Base-by-base conservation (phyloP, 768 basidiomycete species). In the Exidia glandulosa region DNA sequence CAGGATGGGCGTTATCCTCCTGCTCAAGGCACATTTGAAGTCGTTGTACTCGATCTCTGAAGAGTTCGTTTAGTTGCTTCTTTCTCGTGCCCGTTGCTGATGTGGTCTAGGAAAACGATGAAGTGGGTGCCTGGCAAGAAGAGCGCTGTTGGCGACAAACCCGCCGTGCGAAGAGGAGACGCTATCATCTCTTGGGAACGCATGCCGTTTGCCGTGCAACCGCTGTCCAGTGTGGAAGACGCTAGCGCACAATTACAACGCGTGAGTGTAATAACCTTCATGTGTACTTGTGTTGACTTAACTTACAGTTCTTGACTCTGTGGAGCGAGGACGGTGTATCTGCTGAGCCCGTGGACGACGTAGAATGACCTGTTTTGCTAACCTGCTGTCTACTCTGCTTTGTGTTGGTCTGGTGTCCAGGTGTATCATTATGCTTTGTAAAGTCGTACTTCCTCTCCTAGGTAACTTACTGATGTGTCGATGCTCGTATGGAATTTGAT, bases 91-190 rank as follows among this genome's bases (percentile, higher is more conserved):
- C 34, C 56, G 36, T 58, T 48, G 14, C 31, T 58, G 41, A 47
- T 33, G 58, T 7, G 1, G 13, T 19, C 27, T 60, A 96, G 94
- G 48, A 98, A 96, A 88, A 93, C 93, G 64, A 77, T 80, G 52
- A 97, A 94, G 72, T 96, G 89, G 68, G 79, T 85, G 3, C 72
- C 85, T 3, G 88, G 88, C 23, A 98, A 97, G 79, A 97, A 97
- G 74, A 90, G 84, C 58, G 83, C 90, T 0, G 70, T 87, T 2
- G 94, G 94, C 1, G 95, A 99, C 71, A 89, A 85, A 67, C 79
- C 88, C 14, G 89, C 85, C 3, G 70, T 75, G 2, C 84, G 81
- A 65, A 81, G 82, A 30, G 75, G 85, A 64, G 81, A 85, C 2
- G 73, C 76, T 41, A 79, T 81, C 5, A 80, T 92, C 37, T 77